Evolutionary conservation across 148 eudicot species (phyloP), one percentile per base, ranked within the genome.

Genomic region (Amaranthus cruentus): DNA sequence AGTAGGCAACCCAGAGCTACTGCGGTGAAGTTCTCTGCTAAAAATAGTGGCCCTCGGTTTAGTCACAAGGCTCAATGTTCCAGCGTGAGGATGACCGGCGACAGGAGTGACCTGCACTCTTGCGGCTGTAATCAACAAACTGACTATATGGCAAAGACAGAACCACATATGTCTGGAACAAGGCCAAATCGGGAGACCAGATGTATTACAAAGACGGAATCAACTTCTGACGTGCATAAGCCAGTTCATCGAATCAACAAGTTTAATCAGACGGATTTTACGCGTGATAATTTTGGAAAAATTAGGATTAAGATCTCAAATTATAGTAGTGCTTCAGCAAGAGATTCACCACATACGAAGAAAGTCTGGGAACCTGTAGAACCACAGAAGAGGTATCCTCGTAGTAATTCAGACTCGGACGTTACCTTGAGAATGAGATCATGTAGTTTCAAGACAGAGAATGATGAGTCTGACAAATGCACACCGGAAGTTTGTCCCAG

Each of bases 341-440:
- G 86, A 76, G 89, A 88, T 71, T 73, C 68, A 21, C 82, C 80
- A 77, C 78, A 84, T 71, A 82, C 76, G 7, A 91, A 88, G 86
- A 86, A 90, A 86, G 96, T 91, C 58, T 94, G 98, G 98, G 98
- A 94, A 72, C 97, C 97, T 75, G 84, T 91, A 76, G 98, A 93
- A 65, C 86, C 91, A 21, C 90, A 83, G 55, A 93, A 81, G 81
- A 89, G 88, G 76, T 85, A 81, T 66, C 81, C 83, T 46, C 76
- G 89, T 43, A 83, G 91, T 86, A 94, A 83, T 80, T 87, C 92
- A 3, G 96, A 90, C 79, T 80, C 93, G 66, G 88, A 89, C 80
- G 85, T 91, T 63, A 84, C 85, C 49, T 81, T 85, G 79, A 88
- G 77, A 74, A 83, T 85, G 79, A 88, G 77, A 74, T 84, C 87